Base-by-base conservation (phyloP, 495 filamentous ascomycete species). In the Aspergillus mulundensis region DNA sequence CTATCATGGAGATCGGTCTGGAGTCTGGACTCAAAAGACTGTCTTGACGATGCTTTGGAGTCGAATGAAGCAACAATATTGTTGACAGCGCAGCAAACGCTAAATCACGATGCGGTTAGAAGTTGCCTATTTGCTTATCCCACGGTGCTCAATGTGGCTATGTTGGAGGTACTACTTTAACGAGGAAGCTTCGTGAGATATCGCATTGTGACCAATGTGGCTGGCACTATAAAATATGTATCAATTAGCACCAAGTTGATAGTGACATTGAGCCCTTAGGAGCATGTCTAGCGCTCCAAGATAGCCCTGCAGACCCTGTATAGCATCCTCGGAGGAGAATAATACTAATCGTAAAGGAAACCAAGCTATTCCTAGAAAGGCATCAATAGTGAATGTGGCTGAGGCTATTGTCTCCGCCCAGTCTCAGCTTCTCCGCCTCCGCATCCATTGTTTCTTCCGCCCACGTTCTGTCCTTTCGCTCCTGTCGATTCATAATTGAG, bases 361-460 rank as follows among this genome's bases (percentile, higher is more conserved):
- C 7, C 6, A 12, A 5, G n/a, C n/a, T 12, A 47, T 7, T 24
- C 48, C 48, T 20, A 40, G 18, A 50, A 38, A 50, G 48, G 32
- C 32, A 50, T 50, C 48, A 40, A 50, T 50, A 40, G 19, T 3
- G 25, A 18, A 12, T 50, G 48, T 50, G 48, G 48, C 47, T 50
- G 48, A 40, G 34, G 38, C 21, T 40, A 34, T 50, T 11, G 18
- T 24, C 36, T 24, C 20, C 32, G 34, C 48, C 34, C 7, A 50
- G 47, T 36, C 48, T 50, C 34, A 10, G 12, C 6, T 19, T 36
- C 45, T 48, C 45, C 45, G 28, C 45, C 45, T 48, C 45, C 45
- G 25, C 45, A 48, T n/a, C 30, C 30, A 11, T 48, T 18, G 30
- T 21, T 40, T 6, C 34, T 40, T 38, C 38, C 48, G 34, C 15